Base-by-base conservation (phyloP, 179 eudicot species). In the Dionaea muscipula region DNA sequence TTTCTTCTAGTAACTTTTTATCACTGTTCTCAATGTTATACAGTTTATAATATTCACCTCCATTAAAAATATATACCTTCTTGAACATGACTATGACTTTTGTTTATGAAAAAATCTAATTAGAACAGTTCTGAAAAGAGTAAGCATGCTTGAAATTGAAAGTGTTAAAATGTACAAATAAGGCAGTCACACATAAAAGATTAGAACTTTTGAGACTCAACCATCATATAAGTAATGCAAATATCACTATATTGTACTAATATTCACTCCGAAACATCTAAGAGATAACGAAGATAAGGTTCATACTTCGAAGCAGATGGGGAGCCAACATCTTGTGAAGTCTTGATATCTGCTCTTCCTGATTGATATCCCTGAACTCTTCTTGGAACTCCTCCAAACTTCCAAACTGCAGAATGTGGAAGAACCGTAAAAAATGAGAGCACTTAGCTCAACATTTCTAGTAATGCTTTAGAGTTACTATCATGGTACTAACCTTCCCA, bases 261-360 rank as follows among this genome's bases (percentile, higher is more conserved):
- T 16, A 45, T 4, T 40, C 27, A 33, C 39, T 43, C 44, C 24
- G 20, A 31, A 49, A 23, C 24, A 47, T 9, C 2, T 51, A 18
- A 52, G 39, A n/a, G 55, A 41, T n/a, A 8, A 16, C 16, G 47
- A 47, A 40, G 21, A 28, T 12, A 27, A 59, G 47, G 57, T 53
- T 44, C 66, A 44, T 85, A 93, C 99, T 81, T 77, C 99, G 72
- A 36, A 93, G 90, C 53, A 93, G 94, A 79, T 93, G 96, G 14
- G 96, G 99, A 14, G 95, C 95, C 84, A 93, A 67, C 96, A 93
- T 93, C 63, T 73, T 85, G 47, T 93, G 99, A 63, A 88, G 95
- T 75, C 96, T 81, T 43, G 95, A 82, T 31, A 93, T 77, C 67
- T 93, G 96, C 78, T 93, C 96, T 66, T 88, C 99, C 59, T 93